Conservation (phyloP, 2,329 filamentous ascomycete species). For the Penicillium sp. region DNA sequence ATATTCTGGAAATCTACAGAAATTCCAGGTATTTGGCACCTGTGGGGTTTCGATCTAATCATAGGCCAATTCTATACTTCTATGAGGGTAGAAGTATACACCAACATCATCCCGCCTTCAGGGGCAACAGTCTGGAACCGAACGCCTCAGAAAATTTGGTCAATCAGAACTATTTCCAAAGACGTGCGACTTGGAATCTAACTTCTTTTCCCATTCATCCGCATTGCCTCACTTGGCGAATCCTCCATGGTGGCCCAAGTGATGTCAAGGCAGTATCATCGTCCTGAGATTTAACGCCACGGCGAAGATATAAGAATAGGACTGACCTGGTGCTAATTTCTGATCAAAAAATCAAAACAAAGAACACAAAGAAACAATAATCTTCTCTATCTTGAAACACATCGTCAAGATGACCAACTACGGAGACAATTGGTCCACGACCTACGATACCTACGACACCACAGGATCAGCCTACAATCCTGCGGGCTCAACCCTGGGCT, state of each 20-base stretch:
- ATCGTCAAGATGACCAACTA: constrained; percentile 20
- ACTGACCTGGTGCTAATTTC: background rate
- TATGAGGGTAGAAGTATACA: background rate
- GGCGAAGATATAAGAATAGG: constrained; percentile 14
- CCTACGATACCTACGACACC: constrained; percentile 24
- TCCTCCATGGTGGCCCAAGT: background rate
- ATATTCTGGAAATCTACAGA: background rate
- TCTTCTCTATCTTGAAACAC: background rate
- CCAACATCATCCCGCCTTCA: constrained; percentile 15
- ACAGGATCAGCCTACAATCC: constrained; percentile 26
- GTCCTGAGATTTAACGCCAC: constrained; percentile 16
- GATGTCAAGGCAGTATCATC: constrained; percentile 23
- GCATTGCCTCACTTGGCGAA: constrained; percentile 14
- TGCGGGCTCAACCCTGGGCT: constrained; percentile 16
- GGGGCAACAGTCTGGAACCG: constrained; percentile 15
- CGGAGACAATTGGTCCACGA: constrained; percentile 12
- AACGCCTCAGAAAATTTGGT: background rate
- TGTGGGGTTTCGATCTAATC: background rate
- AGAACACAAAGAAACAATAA: background rate
- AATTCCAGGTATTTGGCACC: background rate
- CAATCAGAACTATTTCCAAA: background rate
- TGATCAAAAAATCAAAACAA: background rate
- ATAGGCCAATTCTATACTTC: background rate
- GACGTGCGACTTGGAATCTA: background rate
- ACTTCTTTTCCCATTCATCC: background rate